Evolutionary conservation across 2,329 filamentous ascomycete genomes (phyloP).

Genomic region (Alternaria arborescens): DNA sequence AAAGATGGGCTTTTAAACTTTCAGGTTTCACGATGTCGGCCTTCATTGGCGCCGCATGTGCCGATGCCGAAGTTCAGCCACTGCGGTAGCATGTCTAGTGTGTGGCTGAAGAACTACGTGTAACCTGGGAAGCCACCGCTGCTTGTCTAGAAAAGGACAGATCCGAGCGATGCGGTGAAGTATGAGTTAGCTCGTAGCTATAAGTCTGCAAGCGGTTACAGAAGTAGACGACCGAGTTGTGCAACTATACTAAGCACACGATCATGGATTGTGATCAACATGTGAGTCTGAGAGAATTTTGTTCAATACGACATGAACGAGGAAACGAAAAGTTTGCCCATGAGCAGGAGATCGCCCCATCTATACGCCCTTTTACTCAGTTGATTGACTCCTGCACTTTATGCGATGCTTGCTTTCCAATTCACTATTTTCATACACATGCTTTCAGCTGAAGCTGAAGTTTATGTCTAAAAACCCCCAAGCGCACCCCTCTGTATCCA

Average conservation of each 20-base stretch:
- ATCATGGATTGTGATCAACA: background rate
- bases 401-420: background rate
- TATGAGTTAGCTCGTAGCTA: background rate
- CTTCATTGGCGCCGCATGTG: background rate
- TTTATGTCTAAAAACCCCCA: background rate
- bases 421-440: background rate
- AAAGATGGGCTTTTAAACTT: constrained; percentile 3
- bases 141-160: background rate
- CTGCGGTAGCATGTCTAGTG: background rate
- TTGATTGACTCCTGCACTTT: background rate
- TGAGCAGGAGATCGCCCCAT: background rate
- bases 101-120: background rate
- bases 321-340: background rate
- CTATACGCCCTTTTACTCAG: background rate
- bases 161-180: background rate
- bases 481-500: background rate
- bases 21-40: background rate
- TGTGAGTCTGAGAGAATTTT: background rate
- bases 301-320: background rate
- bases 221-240: background rate
- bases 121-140: background rate
- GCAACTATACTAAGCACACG: background rate
- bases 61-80: constrained; percentile 3
- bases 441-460: background rate
- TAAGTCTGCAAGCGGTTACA: background rate